Percentiles rank a stretch among this genome's conserved stretches.
Conservation (phyloP, 768 basidiomycete genomes). For the Leccinellum rugosiceps region DNA sequence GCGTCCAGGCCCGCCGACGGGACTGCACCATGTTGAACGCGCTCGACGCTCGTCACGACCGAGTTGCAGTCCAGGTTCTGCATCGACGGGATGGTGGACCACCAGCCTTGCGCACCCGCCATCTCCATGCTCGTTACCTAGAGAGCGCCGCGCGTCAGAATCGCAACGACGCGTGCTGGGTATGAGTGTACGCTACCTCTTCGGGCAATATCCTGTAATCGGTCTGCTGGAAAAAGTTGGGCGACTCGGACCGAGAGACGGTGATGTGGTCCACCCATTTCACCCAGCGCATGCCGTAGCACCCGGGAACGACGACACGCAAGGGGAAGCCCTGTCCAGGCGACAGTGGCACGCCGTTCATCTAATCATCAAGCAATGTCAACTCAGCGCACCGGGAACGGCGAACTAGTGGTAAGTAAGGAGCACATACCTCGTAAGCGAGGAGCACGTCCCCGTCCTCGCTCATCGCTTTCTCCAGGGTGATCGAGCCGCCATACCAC, state of each 20-base stretch:
- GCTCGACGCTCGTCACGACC: constrained; percentile 39
- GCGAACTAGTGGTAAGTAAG: not conserved
- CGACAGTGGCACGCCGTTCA: constrained; percentile 59
- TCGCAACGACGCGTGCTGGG: not conserved
- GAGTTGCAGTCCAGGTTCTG: constrained; percentile 61
- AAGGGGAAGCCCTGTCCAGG: constrained; percentile 65
- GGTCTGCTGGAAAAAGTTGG: constrained; percentile 68
- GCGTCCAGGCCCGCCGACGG: constrained; percentile 13
- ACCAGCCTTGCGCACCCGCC: constrained; percentile 33
- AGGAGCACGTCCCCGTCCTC: constrained; percentile 51
- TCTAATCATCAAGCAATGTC: constrained; percentile 28
- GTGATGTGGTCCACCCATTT: constrained; percentile 70
- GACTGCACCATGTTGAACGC: not conserved
- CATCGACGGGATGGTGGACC: constrained; percentile 58
- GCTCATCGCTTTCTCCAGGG: constrained; percentile 48
- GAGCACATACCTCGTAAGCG: constrained; percentile 47
- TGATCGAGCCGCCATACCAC: constrained; percentile 63
- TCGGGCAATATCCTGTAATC: constrained; percentile 69
- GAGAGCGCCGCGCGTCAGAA: not conserved
- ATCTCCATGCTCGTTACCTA: constrained; percentile 26
- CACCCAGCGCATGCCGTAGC: constrained; percentile 68
- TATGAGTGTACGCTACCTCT: constrained; percentile 29
- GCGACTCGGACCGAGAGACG: constrained; percentile 51
- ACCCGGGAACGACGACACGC: constrained; percentile 66
- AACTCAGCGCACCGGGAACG: not conserved